phyloP scores from a whole-genome alignment of 2,329 filamentous ascomycete species.

The Cladophialophora psammophila region DNA sequence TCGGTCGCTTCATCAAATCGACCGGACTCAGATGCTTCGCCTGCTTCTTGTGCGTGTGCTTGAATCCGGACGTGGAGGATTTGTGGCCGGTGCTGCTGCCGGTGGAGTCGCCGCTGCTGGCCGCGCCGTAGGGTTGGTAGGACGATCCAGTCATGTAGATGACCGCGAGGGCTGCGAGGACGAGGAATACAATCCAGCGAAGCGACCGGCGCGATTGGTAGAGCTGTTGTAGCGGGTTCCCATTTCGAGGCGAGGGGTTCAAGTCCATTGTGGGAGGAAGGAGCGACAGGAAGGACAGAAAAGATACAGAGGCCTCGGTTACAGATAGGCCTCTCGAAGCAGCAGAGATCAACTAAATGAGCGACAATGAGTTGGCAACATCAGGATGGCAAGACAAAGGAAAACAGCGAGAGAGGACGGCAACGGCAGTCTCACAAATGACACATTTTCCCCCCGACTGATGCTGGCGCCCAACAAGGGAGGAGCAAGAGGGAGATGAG shows the following conservation, averaged over 20 bases:
- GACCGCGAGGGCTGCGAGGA: conserved; percentile 28
- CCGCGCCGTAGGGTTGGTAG: conserved; percentile 13
- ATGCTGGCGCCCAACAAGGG: conserved; percentile 2
- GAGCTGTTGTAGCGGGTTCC: conserved; percentile 30
- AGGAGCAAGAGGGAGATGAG: conserved; percentile 6
- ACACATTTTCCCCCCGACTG: conserved; percentile 3
- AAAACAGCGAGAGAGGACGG: neutral
- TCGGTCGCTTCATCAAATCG: conserved; percentile 33
- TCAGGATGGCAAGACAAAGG: neutral
- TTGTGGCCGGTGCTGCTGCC: neutral
- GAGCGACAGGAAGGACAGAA: neutral
- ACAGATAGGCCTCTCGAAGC: neutral
- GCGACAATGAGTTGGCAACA: neutral
- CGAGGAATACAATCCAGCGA: conserved; percentile 33
- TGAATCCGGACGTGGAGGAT: neutral
- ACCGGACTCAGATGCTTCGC: conserved; percentile 27
- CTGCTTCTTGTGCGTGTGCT: conserved; percentile 14
- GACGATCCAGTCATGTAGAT: conserved; percentile 28
- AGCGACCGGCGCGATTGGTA: conserved; percentile 26
- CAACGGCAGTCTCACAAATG: neutral
- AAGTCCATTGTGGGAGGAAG: conserved; percentile 16
- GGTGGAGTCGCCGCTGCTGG: neutral
- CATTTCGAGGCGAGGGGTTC: conserved; percentile 25
- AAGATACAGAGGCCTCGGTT: neutral
- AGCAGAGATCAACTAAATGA: neutral